Base-by-base conservation (phyloP, 139 green algal species). In the Diplosphaera chodatii region DNA sequence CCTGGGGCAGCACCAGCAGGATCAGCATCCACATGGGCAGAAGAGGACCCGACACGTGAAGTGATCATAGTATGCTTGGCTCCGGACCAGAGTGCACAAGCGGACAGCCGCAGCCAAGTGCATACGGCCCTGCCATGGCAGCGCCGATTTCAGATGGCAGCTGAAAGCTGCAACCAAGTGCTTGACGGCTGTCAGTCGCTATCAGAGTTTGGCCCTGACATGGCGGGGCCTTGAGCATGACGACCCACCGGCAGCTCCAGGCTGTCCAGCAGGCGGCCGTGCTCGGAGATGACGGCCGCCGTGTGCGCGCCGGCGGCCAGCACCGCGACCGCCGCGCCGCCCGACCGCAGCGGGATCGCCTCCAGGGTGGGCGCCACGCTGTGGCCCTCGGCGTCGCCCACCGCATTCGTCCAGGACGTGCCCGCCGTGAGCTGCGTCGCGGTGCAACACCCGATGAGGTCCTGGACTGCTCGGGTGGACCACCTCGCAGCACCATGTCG, bases 241-340 rank as follows among this genome's bases (percentile, higher is more conserved):
- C 16, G 25, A 25, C 48, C 3, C 16, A 25, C 48, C 18, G 59
- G 59, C 59, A 98, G 68, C 29, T 83, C 80, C 32, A 96, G 73
- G 10, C 63, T 72, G 20, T 82, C 80, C 20, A 96, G 73, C 66
- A 80, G 62, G 31, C 81, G 72, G 6, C 90, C 92, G 63, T 92
- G 81, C 73, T 92, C 82, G 8, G 82, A 92, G 13, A 97, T 40
- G 0, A 98, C 30, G 0, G 74, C 73, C 0, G 81, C 86, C 2
- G 16, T 40, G 16, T 77, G 56, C 22, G 76, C 65, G 21, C 86
- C 86, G 3, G 68, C 79, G 27, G 82, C 91, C 27, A 94, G 69
- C 25, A 95, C 66, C 1, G 73, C 81, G 23, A 71, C 84, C 4
- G 91, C 89, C 18, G 89, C 63, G 1, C 72, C 83, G 30, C 59